phyloP scores from a whole-genome alignment of 352 stramenopile species.

The Pythium volutum region DNA sequence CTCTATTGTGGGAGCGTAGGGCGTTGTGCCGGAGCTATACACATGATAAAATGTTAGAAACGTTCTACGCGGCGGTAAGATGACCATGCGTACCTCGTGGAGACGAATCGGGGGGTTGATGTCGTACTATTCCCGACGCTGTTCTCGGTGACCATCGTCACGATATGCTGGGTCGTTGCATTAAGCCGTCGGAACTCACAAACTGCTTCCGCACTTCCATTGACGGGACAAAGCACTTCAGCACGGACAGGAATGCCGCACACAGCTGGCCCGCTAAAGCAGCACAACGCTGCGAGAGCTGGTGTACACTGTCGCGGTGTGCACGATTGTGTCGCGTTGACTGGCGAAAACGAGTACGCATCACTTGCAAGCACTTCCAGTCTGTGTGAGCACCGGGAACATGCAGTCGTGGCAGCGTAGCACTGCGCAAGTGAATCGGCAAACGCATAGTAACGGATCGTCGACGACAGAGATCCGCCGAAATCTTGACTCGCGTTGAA shows the following conservation, averaged over 20 bases:
- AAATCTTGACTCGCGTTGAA: constrained; percentile 26
- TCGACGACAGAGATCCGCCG: constrained; percentile 26
- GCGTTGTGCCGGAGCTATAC: constrained; percentile 24
- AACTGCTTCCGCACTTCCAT: not conserved
- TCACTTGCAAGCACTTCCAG: not conserved
- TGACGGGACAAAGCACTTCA: constrained; percentile 18
- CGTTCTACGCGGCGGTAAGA: not conserved
- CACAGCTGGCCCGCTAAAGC: not conserved
- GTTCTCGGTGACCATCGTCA: constrained; percentile 34
- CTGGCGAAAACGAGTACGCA: not conserved
- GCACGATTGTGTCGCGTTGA: not conserved
- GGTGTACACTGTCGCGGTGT: constrained; percentile 7
- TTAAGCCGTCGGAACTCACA: constrained; percentile 33
- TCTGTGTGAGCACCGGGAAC: constrained; percentile 28
- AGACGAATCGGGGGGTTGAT: constrained; percentile 14
- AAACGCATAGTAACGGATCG: constrained; percentile 24
- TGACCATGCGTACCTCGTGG: constrained; percentile 24
- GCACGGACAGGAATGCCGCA: constrained; percentile 26
- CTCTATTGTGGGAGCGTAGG: constrained; percentile 28
- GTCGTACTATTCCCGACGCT: constrained; percentile 30
- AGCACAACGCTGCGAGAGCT: constrained; percentile 18
- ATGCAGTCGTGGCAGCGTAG: constrained; percentile 16
- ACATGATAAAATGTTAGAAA: not conserved
- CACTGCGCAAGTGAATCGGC: constrained; percentile 31
- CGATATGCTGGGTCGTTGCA: constrained; percentile 28